Conservation (phyloP, 2,329 filamentous ascomycete species). For the Colletotrichum sp. region DNA sequence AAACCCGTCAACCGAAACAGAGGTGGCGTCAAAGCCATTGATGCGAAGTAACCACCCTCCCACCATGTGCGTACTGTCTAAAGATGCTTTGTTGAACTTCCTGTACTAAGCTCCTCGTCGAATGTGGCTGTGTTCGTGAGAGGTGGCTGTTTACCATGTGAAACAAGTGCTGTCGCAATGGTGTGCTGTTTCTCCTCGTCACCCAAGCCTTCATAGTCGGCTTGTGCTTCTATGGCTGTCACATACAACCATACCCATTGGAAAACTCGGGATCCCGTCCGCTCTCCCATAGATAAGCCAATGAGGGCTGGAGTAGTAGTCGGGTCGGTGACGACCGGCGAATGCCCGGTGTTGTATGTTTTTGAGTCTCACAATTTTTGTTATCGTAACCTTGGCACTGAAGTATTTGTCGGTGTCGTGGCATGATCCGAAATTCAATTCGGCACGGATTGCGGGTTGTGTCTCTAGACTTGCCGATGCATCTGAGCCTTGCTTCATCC, state of each 20-base stretch:
- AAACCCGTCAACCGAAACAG: not conserved
- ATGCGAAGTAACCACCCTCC: not conserved
- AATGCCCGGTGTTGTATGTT: not conserved
- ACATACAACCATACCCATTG: not conserved
- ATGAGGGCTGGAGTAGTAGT: not conserved
- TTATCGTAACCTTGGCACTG: not conserved
- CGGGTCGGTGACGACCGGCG: not conserved
- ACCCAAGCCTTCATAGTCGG: not conserved
- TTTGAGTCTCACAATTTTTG: not conserved
- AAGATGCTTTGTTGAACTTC: not conserved
- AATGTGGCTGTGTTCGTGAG: not conserved
- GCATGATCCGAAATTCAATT: not conserved
- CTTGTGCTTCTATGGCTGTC: rapidly evolving
- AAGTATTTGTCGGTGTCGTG: not conserved
- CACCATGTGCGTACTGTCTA: not conserved
- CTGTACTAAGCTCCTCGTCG: not conserved
- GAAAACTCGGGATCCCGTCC: not conserved
- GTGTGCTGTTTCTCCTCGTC: not conserved
- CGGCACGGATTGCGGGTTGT: not conserved
- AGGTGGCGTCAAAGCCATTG: not conserved
- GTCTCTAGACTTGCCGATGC: not conserved
- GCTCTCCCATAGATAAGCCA: not conserved
- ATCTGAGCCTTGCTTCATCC: not conserved
- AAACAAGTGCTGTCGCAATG: not conserved
- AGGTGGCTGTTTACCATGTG: not conserved